These are phyloP conservation scores for Cinchona pubescens DNA, from an alignment of 257 asterid genomes.

Conservation along the genomic window DNA sequence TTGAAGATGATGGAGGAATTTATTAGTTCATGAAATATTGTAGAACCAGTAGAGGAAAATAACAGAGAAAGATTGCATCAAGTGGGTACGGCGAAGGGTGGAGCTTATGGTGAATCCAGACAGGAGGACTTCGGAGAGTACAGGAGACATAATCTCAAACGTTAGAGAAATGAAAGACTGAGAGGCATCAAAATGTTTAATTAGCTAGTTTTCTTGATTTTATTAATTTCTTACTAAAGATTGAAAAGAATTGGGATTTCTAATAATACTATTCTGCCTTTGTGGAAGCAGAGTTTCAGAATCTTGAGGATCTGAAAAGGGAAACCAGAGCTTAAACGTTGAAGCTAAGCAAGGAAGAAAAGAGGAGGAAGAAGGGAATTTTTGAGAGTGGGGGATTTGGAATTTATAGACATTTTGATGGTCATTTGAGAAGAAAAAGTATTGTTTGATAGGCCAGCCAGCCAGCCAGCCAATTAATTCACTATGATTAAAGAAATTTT, in stretches of 20 bases:
- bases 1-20: neutral
- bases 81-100: conserved; percentile 42
- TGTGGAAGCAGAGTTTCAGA: conserved; percentile 1
- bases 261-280: neutral
- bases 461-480: too few species aligned
- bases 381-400: conserved; percentile 9
- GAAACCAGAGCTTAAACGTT: neutral
- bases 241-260: neutral
- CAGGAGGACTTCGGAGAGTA: conserved; percentile 36
- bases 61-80: conserved; percentile 44
- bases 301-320: neutral
- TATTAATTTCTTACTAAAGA: neutral
- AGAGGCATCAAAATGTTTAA: conserved; percentile 19
- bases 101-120: conserved; percentile 36
- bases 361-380: conserved; percentile 3
- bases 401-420: conserved; percentile 22
- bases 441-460: conserved; percentile 4
- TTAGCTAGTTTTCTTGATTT: neutral
- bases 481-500: neutral
- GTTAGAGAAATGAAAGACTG: conserved; percentile 7
- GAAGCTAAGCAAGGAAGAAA: neutral
- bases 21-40: conserved; percentile 27
- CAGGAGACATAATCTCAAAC: conserved; percentile 26
- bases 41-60: conserved; percentile 49
- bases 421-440: conserved; percentile 2